A percentile compares a stretch with the other conserved stretches of the same genome.
Conservation (phyloP, 2,329 filamentous ascomycete species). For the Elsinoe fawcettii region DNA sequence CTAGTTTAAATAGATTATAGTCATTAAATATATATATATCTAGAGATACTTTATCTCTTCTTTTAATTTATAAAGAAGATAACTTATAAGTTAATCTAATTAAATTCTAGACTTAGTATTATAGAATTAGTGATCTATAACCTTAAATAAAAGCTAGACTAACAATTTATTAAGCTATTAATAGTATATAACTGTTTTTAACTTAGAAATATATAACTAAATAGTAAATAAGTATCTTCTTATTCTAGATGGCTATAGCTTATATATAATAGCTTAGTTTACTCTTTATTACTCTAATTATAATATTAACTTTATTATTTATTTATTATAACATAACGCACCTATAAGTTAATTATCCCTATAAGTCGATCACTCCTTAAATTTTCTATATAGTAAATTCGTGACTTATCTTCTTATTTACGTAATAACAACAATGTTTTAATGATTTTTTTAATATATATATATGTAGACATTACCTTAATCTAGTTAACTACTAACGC, state of each 20-base stretch:
- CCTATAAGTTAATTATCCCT: background rate
- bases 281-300: background rate
- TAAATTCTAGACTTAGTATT: background rate
- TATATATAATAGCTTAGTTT: slow-evolving; percentile 5
- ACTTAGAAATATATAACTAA: background rate
- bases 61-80: background rate
- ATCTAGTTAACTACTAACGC: no score
- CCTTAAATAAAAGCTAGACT: background rate
- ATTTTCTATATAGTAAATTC: no score
- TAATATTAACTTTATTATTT: slow-evolving; percentile 6
- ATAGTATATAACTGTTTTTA: background rate
- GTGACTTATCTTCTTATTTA: no score
- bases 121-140: background rate
- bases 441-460: no score
- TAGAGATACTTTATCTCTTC: no score
- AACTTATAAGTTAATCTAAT: background rate
- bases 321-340: background rate
- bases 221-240: background rate
- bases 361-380: background rate
- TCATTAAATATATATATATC: no score
- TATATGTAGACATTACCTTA: background rate
- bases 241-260: background rate
- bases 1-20: no score
- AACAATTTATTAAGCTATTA: background rate
- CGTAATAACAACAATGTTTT: no score